Evolutionary conservation across 805 yeast species (phyloP), one percentile per base, ranked within the genome.

Genomic region (Debaryomyces maramus): DNA sequence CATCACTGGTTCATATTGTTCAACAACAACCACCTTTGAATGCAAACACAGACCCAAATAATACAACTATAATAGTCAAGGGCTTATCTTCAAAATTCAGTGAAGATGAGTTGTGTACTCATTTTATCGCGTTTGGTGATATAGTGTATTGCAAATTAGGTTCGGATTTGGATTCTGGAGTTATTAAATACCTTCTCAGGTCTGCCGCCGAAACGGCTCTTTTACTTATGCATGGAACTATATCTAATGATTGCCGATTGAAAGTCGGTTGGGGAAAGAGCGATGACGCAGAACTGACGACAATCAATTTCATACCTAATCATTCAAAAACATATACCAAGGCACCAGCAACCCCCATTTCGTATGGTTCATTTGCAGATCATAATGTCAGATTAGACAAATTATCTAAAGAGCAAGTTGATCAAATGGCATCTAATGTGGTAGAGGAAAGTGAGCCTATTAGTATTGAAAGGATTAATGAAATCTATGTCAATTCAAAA

Each of bases 41-140:
- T 51, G 85, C 80, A 44, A 80, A 72, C 53, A 85, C 93, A 15
- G 96, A 89, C 59, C 87, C 90, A 8, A 73, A 79, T 56, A 89
- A 88, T 56, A 84, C 95, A 6, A 84, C 90, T 1, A 81, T 88
- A 11, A 73, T 77, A 43, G 75, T 88, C 15, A 81, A 81, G 34
- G 90, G 90, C 0, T 57, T 88, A 34, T 76, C 84, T 14, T 65
- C 77, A 3, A 63, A 64, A 17, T 74, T 84, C 27, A 71, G 85
- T 1, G 84, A 80, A 45, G 72, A 73, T 10, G 91, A 87, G 49
- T 58, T 88, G 17, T 72, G 77, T 19, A 62, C 72, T 10, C 74
- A 77, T 45, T 83, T 85, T 55, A 68, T 78, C 29, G 73, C 81
- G 26, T 88, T 81, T 65, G 96, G 96, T 3, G 62, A 65, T 40